These are phyloP conservation scores for Sporisorium scitamineum DNA, from an alignment of 1,284 basidiomycete species.

Conservation along the genomic window DNA sequence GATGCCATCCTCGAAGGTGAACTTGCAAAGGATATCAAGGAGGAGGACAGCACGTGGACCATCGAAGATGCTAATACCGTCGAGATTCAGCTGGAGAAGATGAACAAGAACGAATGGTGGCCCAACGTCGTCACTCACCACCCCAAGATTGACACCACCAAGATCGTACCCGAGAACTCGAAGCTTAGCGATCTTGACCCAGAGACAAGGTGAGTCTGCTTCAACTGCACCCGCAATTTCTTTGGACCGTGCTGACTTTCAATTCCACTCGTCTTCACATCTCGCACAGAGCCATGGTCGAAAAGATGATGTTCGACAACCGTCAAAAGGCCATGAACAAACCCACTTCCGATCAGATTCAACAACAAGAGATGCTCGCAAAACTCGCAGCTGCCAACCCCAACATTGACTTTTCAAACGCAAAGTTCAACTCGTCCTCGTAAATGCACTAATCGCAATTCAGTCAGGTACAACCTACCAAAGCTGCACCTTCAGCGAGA, in stretches of 20 bases:
- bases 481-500: constrained; percentile 11
- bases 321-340: constrained; percentile 98
- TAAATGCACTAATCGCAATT: constrained; percentile 8
- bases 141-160: constrained; percentile 95
- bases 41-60: constrained; percentile 98
- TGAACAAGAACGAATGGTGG: constrained; percentile 94
- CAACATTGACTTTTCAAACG: constrained; percentile 50
- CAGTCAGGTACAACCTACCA: neutral
- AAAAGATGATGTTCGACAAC: constrained; percentile 99
- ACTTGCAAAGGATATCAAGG: constrained; percentile 89
- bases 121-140: constrained; percentile 94
- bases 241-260: neutral
- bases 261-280: neutral
- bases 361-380: constrained; percentile 58
- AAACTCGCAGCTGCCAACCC: constrained; percentile 49
- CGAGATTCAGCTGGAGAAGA: constrained; percentile 85
- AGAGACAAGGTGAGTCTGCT: constrained; percentile 74
- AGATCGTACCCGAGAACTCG: constrained; percentile 94
- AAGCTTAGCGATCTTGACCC: constrained; percentile 95
- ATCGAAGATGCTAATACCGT: constrained; percentile 84
- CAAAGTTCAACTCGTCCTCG: constrained; percentile 47
- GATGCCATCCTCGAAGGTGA: constrained; percentile 84
- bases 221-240: neutral
- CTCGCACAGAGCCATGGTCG: constrained; percentile 84
- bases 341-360: constrained; percentile 71